Evolutionary conservation across 768 basidiomycete genomes (phyloP), one percentile per base, ranked within the genome.

Genomic region (Nevesoporus exiguus): DNA sequence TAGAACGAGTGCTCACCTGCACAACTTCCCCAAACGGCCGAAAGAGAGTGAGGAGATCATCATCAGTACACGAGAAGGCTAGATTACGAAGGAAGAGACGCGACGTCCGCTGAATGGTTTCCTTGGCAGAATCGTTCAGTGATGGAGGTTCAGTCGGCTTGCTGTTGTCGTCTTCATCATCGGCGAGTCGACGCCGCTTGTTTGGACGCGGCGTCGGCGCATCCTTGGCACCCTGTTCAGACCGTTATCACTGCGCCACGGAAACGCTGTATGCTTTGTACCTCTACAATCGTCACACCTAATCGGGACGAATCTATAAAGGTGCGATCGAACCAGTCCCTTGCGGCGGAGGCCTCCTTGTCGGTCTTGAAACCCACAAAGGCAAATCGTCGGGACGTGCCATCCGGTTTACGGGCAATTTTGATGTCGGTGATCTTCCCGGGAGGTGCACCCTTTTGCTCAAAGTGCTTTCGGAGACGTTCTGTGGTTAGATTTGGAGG

Each of bases 51-150:
- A 69, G 63, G 1, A 98, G 71, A 47, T 97, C 93, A 2, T 75
- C 69, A 17, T 88, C 80, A 7, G 87, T 86, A 53, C 89, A 91
- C 0, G 86, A 81, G 64, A 93, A 98, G 0, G 93, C 78, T n/a
- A 99, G 71, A 66, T 98, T 99, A n/a, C 97, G 91, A 6, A 99
- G 74, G 65, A 98, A 98, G 2, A 98, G 74, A 5, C 95, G 82
- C 1, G 83, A 79, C 0, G 93, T 95, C 52, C 80, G 78, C 5
- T 86, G 72, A 49, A 96, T 87, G 1, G 84, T 82, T 25, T 68
- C 61, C 55, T 73, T 72, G 1, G 61, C 59, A 3, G 70, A 59
- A 46, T 83, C 77, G 22, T 72, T 52, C 34, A 34, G 15, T 65
- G 5, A 24, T 30, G 33, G 29, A 53, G 19, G 27, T 19, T 51